These are phyloP conservation scores for Hirschioporus abietinus DNA, from an alignment of 768 basidiomycete genomes.

Conservation along the genomic window DNA sequence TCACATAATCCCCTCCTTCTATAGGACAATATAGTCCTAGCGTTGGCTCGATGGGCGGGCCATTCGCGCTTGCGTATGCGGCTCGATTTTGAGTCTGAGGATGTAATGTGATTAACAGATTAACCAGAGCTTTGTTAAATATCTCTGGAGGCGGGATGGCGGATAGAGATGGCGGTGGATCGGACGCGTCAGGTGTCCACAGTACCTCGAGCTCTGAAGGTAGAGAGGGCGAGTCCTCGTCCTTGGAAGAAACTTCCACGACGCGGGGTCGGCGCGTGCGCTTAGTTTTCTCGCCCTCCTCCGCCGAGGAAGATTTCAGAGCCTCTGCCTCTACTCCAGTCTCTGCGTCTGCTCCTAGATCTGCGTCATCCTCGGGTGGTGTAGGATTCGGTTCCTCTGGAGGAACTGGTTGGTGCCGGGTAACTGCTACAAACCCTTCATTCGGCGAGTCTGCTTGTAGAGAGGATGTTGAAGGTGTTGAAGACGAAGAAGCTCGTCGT, in stretches of 20 bases:
- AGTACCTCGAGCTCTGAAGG: slow-evolving; percentile 57
- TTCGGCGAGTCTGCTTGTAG: slow-evolving; percentile 15
- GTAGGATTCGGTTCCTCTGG: slow-evolving; percentile 13
- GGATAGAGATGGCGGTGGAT: slow-evolving; percentile 23
- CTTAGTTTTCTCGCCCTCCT: slow-evolving; percentile 30
- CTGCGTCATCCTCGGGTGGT: slow-evolving; percentile 10
- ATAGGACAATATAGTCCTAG: slow-evolving; percentile 86
- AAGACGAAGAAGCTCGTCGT: slow-evolving; percentile 16
- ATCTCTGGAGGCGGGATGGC: slow-evolving; percentile 68
- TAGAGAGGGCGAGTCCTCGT: slow-evolving; percentile 41
- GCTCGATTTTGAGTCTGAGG: slow-evolving; percentile 78
- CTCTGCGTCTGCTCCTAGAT: slow-evolving; percentile 4
- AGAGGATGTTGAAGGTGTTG: slow-evolving; percentile 14
- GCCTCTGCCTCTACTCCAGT: slow-evolving; percentile 9
- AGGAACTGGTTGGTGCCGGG: slow-evolving; percentile 21
- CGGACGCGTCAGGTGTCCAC: slow-evolving; percentile 51
- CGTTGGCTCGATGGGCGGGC: slow-evolving; percentile 66
- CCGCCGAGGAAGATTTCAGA: slow-evolving; percentile 27
- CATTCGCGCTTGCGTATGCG: slow-evolving; percentile 47
- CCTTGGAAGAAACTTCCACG: slow-evolving; percentile 25
- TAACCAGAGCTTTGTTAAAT: slow-evolving; percentile 69
- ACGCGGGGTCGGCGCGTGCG: slow-evolving; percentile 30
- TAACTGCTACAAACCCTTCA: slow-evolving; percentile 16
- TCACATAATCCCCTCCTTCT: slow-evolving; percentile 79
- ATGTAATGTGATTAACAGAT: slow-evolving; percentile 71